Evolutionary conservation across 2,329 filamentous ascomycete genomes (phyloP), one percentile per base, ranked within the genome.

Genomic region (Penicillium sclerotigenum): DNA sequence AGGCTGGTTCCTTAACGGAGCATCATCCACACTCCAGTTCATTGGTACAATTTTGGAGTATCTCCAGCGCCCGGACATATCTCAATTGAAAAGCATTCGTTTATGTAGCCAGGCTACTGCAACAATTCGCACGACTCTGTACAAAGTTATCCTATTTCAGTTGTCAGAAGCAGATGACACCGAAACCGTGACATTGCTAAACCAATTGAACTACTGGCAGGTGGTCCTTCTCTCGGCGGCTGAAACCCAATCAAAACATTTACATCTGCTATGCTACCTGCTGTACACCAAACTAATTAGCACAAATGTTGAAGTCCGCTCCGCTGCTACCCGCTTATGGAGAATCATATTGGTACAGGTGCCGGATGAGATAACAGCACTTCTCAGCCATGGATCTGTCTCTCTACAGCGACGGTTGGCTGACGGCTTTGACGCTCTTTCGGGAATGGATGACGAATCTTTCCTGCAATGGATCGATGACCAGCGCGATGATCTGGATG

Each of bases 271-370:
- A 40, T 97, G 91, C 80, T 97, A 96, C 67, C 85, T 97, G 58
- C 84, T 99, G 3, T 99, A 97, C 71, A 87, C 87, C 8, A 96
- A 95, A 71, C 80, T 97, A 34, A 85, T 94, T 8, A 91, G 91
- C 52, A 77, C 82, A 0, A 81, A 87, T 50, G 77, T 82, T 29
- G 75, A 82, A 1, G 84, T 96, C 8, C 86, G 91, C 16, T 74
- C 88, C 50, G 85, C 89, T 41, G 89, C 93, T 28, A 90, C 90
- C 11, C 89, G 90, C 61, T 83, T 97, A 24, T 91, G 93, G 84
- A 86, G 94, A n/a, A 89, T 96, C 43, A 85, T 97, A 63, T 81
- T 97, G 54, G 91, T 97, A 0, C 93, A 97, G 67, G 97, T 96
- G 72, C 92, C 93, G 0, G 83, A 89, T 5, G 91, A 96, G 69